phyloP scores from a whole-genome alignment of 805 yeast species.

The Pichia occidentalis region DNA sequence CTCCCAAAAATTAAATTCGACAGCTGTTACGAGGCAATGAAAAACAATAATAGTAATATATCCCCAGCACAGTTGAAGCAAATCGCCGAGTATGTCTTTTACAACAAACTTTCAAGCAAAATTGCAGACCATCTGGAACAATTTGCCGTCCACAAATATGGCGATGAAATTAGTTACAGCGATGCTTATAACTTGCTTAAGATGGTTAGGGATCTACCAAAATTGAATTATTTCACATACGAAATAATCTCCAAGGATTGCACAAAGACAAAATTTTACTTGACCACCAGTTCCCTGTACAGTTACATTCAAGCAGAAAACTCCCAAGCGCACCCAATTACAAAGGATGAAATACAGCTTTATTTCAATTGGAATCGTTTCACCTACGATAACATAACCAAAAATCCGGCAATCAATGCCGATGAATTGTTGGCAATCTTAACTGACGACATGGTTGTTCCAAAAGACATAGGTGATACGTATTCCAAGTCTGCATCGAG shows the following conservation, averaged over 20 bases:
- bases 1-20: conserved; percentile 27
- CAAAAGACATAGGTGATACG: conserved; percentile 6
- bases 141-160: conserved; percentile 31
- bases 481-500: conserved; percentile 42
- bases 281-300: conserved; percentile 22
- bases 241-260: conserved; percentile 22
- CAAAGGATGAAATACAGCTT: conserved; percentile 26
- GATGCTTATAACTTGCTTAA: conserved; percentile 43
- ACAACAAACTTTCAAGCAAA: conserved; percentile 33
- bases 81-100: conserved; percentile 23
- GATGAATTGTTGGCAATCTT: conserved; percentile 34
- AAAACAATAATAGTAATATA: conserved; percentile 15
- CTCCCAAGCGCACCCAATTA: conserved; percentile 13
- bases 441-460: conserved; percentile 43
- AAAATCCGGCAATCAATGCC: conserved; percentile 22
- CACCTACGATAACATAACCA: conserved; percentile 22
- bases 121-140: conserved; percentile 57
- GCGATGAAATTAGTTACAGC: conserved; percentile 40
- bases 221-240: conserved; percentile 27
- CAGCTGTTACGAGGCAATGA: conserved; percentile 14
- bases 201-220: conserved; percentile 34
- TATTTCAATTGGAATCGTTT: conserved; percentile 32
- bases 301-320: conserved; percentile 19
- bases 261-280: conserved; percentile 11
- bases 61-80: conserved; percentile 17